phyloP scores from a whole-genome alignment of 2,329 filamentous ascomycete genomes.

The Penicillium decumbens region DNA sequence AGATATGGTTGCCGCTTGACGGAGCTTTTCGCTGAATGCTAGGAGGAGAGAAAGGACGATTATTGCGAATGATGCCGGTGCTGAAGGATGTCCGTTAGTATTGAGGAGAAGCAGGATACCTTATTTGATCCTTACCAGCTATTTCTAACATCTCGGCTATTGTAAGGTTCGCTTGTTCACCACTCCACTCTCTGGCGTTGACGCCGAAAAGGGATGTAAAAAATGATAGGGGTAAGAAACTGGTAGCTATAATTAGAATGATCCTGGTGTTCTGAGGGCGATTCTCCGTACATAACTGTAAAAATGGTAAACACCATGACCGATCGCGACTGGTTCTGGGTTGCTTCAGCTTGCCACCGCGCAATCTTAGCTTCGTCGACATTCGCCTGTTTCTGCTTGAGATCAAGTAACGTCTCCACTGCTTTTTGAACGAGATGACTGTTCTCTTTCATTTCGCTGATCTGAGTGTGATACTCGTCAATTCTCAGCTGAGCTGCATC shows the following conservation, averaged over 20 bases:
- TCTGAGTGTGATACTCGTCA: slow-evolving; percentile 52
- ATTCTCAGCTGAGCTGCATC: slow-evolving; percentile 51
- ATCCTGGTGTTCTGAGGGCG: too few species aligned
- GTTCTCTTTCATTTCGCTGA: slow-evolving; percentile 56
- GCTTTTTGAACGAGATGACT: slow-evolving; percentile 57
- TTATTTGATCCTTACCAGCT: slow-evolving; percentile 18
- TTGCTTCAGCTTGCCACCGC: slow-evolving; percentile 58
- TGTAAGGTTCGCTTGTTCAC: slow-evolving; percentile 38
- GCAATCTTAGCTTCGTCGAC: slow-evolving; percentile 63
- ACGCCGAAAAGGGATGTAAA: slow-evolving; percentile 63
- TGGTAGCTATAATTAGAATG: slow-evolving; percentile 7
- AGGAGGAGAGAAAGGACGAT: slow-evolving; percentile 51
- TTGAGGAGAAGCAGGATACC: background rate
- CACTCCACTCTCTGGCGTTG: slow-evolving; percentile 60
- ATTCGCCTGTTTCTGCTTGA: slow-evolving; percentile 63
- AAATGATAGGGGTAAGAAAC: slow-evolving; percentile 59
- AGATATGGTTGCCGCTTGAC: slow-evolving; percentile 22
- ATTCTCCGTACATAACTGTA: slow-evolving; percentile 51
- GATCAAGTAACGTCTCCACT: slow-evolving; percentile 62
- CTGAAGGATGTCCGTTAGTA: slow-evolving; percentile 10
- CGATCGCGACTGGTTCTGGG: slow-evolving; percentile 57
- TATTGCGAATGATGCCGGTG: slow-evolving; percentile 48
- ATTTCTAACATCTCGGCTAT: slow-evolving; percentile 27
- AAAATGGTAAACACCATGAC: slow-evolving; percentile 58
- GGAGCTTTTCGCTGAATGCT: slow-evolving; percentile 48